Evolutionary conservation across 2,329 filamentous ascomycete genomes (phyloP).

Genomic region (Drechslerella stenobrocha): DNA sequence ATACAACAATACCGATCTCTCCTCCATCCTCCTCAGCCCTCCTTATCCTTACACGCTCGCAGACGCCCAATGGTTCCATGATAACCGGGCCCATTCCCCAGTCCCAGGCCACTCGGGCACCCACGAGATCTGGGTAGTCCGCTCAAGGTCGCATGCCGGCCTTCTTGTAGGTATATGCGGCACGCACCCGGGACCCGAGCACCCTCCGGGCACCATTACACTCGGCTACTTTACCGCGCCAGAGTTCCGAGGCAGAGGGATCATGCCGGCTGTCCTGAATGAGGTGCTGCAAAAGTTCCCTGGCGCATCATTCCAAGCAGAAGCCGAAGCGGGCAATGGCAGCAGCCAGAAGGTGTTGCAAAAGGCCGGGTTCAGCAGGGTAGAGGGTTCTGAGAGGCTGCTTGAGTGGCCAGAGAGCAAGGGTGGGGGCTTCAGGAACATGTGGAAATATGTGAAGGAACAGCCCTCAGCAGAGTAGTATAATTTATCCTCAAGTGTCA

Average conservation of each 20-base stretch:
- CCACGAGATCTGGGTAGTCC: slow-evolving; percentile 26
- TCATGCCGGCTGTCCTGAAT: slow-evolving; percentile 19
- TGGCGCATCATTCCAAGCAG: slow-evolving; percentile 25
- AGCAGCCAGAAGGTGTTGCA: slow-evolving; percentile 32
- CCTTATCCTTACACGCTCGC: slow-evolving; percentile 33
- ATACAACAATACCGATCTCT: slow-evolving; percentile 29
- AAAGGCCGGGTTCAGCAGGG: slow-evolving; percentile 25
- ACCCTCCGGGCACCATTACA: background rate
- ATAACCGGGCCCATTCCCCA: slow-evolving; percentile 8
- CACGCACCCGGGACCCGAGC: slow-evolving; percentile 4
- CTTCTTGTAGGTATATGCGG: slow-evolving; percentile 29
- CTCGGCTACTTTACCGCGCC: slow-evolving; percentile 41
- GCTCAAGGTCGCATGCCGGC: slow-evolving; percentile 17
- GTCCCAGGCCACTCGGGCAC: slow-evolving; percentile 17
- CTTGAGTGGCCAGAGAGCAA: slow-evolving; percentile 36
- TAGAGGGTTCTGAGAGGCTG: slow-evolving; percentile 10
- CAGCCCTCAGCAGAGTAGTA: no score
- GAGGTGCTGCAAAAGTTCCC: slow-evolving; percentile 31
- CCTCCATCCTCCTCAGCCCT: slow-evolving; percentile 20
- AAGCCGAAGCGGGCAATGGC: slow-evolving; percentile 22
- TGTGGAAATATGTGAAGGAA: slow-evolving; percentile 21
- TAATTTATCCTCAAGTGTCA: no score
- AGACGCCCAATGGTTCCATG: slow-evolving; percentile 38
- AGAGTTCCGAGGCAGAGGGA: slow-evolving; percentile 35
- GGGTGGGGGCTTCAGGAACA: slow-evolving; percentile 24